These are phyloP conservation scores for Paramecium octaurelia DNA, from an alignment of 73 alveolate genomes.

Conservation along the genomic window DNA sequence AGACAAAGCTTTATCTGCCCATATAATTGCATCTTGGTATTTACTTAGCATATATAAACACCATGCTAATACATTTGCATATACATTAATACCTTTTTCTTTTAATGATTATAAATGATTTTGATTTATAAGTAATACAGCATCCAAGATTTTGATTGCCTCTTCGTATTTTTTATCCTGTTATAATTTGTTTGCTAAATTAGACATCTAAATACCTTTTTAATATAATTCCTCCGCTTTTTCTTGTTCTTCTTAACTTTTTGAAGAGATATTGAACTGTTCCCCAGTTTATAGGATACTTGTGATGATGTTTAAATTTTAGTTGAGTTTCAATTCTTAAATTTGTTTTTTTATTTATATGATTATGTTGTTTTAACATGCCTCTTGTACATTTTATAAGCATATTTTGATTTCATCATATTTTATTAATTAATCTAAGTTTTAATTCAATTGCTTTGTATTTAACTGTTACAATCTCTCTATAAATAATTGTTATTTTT, in stretches of 20 bases:
- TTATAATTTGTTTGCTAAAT: not conserved
- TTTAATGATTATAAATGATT: not conserved
- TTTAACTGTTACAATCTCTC: no score
- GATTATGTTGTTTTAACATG: no score
- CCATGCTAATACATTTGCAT: not conserved
- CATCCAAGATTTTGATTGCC: not conserved
- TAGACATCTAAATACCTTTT: not conserved
- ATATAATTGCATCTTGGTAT: not conserved
- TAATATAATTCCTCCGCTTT: not conserved
- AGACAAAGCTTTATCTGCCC: not conserved
- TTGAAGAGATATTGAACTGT: no score
- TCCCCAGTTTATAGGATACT: no score
- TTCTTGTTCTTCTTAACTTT: not conserved
- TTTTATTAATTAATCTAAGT: no score
- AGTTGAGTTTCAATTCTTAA: not conserved
- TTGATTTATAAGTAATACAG: not conserved
- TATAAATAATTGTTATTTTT: no score
- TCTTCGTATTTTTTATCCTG: not conserved
- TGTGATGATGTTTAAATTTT: no score
- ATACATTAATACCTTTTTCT: not conserved
- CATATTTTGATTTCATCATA: no score
- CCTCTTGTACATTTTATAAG: no score
- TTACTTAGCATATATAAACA: not conserved
- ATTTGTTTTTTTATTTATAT: no score
- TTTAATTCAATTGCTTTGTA: no score